Evolutionary conservation across 2,329 filamentous ascomycete species (phyloP), one percentile per base, ranked within the genome.

Genomic region (Hymenotorrendiella dingleyae): DNA sequence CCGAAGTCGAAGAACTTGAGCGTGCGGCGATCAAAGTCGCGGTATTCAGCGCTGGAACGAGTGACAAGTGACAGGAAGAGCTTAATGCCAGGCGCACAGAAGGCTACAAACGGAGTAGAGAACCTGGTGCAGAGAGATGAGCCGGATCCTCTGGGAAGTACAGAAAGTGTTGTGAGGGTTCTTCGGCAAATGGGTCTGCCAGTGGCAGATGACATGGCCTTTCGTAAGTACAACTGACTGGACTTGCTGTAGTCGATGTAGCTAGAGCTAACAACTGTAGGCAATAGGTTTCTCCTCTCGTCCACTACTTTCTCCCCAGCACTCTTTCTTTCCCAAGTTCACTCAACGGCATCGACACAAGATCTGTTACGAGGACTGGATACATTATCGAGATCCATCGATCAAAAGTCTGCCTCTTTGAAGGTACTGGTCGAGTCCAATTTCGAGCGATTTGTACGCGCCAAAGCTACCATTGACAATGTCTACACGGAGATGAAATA

Each of bases 401-500:
- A 97, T 58, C 87, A 97, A 66, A 98, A 98, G 65, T 96, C 91
- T 0, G 93, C 91, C 0, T 96, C 90, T 4, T 76, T 98, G 48
- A 98, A 98, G 62, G 86, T 94, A 9, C 75, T 98, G 14, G 93
- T 98, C 19, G 93, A 98, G 64, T 91, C 87, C 51, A 98, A 98
- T 63, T 98, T 98, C 61, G 94, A 98, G 66, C 84, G 91, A 53
- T 98, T 98, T 68, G 93, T 98, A 43, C 84, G 88, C 50, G 93
- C 93, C 32, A 98, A 98, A 65, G 87, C 91, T 14, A 97, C 91
- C 6, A 97, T 98, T 58, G 93, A 98, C 67, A 94, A 94, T 66
- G 93, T 98, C 40, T 98, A 98, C 67, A 94, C 83, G 49, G 93
- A 98, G 64, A 98, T 98, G 93, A 95, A 78, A 73, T 90, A 71